These are phyloP conservation scores for Leptodontidium sp. DNA, from an alignment of 2,329 filamentous ascomycete genomes.

Conservation along the genomic window DNA sequence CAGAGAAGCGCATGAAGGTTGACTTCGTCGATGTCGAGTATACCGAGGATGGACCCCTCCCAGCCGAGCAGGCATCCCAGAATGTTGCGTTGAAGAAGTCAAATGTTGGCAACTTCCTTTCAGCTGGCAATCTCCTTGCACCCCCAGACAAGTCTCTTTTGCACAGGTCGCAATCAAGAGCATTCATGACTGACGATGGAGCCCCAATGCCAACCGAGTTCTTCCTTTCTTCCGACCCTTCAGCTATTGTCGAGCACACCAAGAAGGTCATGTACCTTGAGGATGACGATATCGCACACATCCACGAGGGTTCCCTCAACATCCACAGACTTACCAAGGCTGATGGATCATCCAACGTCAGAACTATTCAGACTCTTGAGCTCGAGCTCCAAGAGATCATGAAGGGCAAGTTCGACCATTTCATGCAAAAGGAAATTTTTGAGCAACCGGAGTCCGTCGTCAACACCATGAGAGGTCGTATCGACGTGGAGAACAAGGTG, in stretches of 20 bases:
- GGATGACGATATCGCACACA: conserved; percentile 99
- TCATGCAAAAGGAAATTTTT: conserved; percentile 99
- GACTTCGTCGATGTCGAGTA: conserved; percentile 99
- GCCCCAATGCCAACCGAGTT: conserved; percentile 98
- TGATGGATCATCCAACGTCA: conserved; percentile 95
- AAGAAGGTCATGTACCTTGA: conserved; percentile 99
- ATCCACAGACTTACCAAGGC: conserved; percentile 98
- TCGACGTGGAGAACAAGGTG: conserved; percentile 91
- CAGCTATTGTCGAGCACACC: conserved; percentile 98
- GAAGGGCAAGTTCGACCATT: conserved; percentile 99
- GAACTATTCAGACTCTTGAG: conserved; percentile 97
- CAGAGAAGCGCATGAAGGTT: conserved; percentile 99
- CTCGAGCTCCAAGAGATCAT: conserved; percentile 99
- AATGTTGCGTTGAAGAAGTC: conserved; percentile 96
- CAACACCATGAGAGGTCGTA: conserved; percentile 99
- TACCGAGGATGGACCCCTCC: conserved; percentile 80
- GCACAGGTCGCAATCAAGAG: conserved; percentile 97
- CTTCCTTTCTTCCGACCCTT: conserved; percentile 98
- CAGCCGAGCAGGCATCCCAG: conserved; percentile 93
- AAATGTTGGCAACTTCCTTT: conserved; percentile 69
- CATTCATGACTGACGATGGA: conserved; percentile 98
- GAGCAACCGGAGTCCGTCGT: conserved; percentile 99
- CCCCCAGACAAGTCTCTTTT: conserved; percentile 97
- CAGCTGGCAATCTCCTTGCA: conserved; percentile 75
- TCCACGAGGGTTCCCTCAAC: conserved; percentile 98